These are phyloP conservation scores for Penicillium polonicum DNA, from an alignment of 2,329 filamentous ascomycete genomes.

Conservation along the genomic window DNA sequence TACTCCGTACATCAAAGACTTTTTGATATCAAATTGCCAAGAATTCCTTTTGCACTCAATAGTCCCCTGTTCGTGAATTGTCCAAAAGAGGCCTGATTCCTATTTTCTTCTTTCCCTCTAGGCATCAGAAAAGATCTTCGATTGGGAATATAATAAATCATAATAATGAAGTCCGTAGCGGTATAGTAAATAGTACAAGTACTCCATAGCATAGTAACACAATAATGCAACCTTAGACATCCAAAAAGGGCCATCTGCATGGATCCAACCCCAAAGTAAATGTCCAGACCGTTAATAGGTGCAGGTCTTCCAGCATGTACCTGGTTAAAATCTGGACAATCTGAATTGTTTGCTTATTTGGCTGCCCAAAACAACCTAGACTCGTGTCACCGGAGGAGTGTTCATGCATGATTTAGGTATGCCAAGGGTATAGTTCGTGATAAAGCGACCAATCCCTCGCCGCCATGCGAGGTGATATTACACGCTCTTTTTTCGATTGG, in stretches of 20 bases:
- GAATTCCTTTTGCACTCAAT: background rate
- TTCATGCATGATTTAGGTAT: background rate
- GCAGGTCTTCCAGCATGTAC: background rate
- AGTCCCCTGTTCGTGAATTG: background rate
- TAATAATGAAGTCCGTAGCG: background rate
- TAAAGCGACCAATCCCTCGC: constrained; percentile 5
- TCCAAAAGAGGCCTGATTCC: background rate
- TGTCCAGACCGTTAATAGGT: background rate
- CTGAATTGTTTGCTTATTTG: background rate
- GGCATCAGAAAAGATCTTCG: background rate
- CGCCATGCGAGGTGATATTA: background rate
- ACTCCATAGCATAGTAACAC: background rate
- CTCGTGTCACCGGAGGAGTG: background rate
- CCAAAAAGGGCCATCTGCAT: background rate
- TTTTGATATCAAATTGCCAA: background rate
- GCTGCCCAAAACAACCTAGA: background rate
- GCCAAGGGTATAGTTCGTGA: constrained; percentile 6
- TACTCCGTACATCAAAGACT: background rate
- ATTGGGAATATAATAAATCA: background rate
- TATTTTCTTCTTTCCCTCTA: background rate
- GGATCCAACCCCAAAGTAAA: background rate
- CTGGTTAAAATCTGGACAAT: background rate
- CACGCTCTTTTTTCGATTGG: background rate
- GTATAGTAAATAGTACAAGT: background rate
- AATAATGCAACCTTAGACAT: background rate